phyloP scores from a whole-genome alignment of 352 stramenopile species.

The Globisporangium lucens region DNA sequence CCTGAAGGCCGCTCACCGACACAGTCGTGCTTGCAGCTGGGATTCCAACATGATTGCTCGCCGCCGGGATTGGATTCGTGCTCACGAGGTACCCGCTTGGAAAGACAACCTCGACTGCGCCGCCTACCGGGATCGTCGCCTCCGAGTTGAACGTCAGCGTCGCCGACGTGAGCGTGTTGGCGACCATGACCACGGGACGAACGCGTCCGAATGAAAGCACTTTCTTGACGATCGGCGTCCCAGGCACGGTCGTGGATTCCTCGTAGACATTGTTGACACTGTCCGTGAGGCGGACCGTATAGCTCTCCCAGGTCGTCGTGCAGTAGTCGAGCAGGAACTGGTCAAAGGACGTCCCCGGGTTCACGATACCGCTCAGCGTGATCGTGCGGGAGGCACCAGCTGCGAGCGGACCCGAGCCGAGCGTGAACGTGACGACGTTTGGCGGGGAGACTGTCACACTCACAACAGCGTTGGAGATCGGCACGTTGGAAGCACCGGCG shows the following conservation, averaged over 20 bases:
- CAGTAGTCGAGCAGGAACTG: slow-evolving; percentile 62
- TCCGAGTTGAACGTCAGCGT: slow-evolving; percentile 40
- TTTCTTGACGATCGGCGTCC: slow-evolving; percentile 68
- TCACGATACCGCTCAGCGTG: slow-evolving; percentile 43
- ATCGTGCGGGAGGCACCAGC: slow-evolving; percentile 40
- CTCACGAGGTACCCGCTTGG: slow-evolving; percentile 37
- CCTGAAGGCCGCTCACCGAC: slow-evolving; percentile 18
- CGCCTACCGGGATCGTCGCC: slow-evolving; percentile 37
- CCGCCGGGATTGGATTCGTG: slow-evolving; percentile 16
- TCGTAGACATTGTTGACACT: slow-evolving; percentile 40
- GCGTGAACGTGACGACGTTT: slow-evolving; percentile 24
- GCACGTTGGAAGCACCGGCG: slow-evolving; percentile 27
- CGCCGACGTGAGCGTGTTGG: slow-evolving; percentile 32
- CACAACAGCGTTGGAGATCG: slow-evolving; percentile 28
- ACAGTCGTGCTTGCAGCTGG: slow-evolving; percentile 30
- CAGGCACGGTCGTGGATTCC: slow-evolving; percentile 32
- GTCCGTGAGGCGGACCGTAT: slow-evolving; percentile 41
- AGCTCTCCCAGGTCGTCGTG: slow-evolving; percentile 32
- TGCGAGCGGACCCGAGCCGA: slow-evolving; percentile 29
- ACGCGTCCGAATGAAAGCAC: slow-evolving; percentile 46
- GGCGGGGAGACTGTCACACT: slow-evolving; percentile 2
- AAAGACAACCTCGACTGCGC: slow-evolving; percentile 52
- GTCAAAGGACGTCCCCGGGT: slow-evolving; percentile 52
- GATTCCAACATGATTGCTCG: slow-evolving; percentile 33
- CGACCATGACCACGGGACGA: slow-evolving; percentile 34